Evolutionary conservation across 371 early-diverging fungal species (phyloP), one percentile per base, ranked within the genome.

Genomic region (Mortierella sp.): DNA sequence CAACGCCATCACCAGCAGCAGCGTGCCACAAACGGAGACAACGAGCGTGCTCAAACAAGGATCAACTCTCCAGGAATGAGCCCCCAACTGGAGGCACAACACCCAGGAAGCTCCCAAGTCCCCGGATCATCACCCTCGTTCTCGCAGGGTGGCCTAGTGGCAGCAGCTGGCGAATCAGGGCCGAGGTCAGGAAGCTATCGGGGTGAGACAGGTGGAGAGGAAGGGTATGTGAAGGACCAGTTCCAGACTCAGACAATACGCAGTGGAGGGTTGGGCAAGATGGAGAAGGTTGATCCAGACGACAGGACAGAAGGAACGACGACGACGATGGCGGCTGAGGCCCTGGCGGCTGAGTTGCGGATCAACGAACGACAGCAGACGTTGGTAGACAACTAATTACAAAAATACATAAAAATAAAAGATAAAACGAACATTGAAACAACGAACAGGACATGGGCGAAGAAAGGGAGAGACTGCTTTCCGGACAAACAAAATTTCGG

Each of bases 301-400:
- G 63, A 63, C 21, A 48, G 19, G 7, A 32, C 34, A 12, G 50
- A 44, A 27, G 62, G 50, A 15, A 31, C 56, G 15, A 49, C 55
- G 56, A 50, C 48, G n/a, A 48, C 64, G 15, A 55, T 64, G 56
- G 56, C 48, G n/a, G 42, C 64, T 3, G 64, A 64, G 43, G 51
- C 50, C 19, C 44, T 56, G 8, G 21, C 64, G 24, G 56, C 64
- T 1, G 64, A 64, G 32, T 34, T 64, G 50, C 50, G 64, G 24
- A 64, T 64, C 56, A 55, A 64, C 31, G 64, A 65, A 26, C 64
- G 50, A 0, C 65, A 56, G 14, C 56, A 56, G 5, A 28, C 56
- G 17, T 52, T n/a, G 49, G 43, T 31, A 19, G 50, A 63, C 24
- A 46, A 39, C 8, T 37, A 7, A 44, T 11, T 14, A 14, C 14